Base-by-base conservation (phyloP, 2,329 filamentous ascomycete species). In the Coniella lustricola region DNA sequence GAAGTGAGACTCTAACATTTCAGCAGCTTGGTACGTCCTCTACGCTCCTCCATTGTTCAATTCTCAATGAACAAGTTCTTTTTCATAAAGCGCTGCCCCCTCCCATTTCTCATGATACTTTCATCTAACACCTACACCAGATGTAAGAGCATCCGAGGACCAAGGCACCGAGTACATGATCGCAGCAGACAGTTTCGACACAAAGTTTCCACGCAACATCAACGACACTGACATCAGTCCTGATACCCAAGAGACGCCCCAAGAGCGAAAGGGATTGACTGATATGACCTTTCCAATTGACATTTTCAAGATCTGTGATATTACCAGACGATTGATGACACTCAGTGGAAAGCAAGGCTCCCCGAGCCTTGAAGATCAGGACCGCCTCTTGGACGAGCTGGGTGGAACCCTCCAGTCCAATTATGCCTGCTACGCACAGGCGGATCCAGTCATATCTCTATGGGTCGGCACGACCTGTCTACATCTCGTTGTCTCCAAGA, bases 401-500 rank as follows among this genome's bases (percentile, higher is more conserved):
- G 72, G 70, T 36, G 60, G 67, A 7, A 64, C 57, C 7, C 56
- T 76, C 7, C 65, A 78, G 14, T 51, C 61, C 13, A 61, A 62
- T 1, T 77, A 72, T 49, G 60, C 76, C 13, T 67, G 64, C 33
- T 65, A 71, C 54, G 56, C 62, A 1, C 61, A 67, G 3, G 44
- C 58, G 18, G 25, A 40, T 1, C 57, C 49, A 0, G 62, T 65
- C 43, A 60, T 70, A 17, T 43, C 53, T 1, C 63, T 66, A 44
- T 72, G 71, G 70, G 65, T 69, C 0, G 57, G 57, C 0, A 51
- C 69, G 1, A 63, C 53, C 2, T 55, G 56, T 20, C 76, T 80
- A 3, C 78, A 85, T 9, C 71, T 91, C 29, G 81, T 90, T 53
- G 78, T 90, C 67, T 82, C 82, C 45, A 91, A 90, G 65, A 81